phyloP scores from a whole-genome alignment of 2,329 filamentous ascomycete genomes.

The Ophiostoma triangulosporum region DNA sequence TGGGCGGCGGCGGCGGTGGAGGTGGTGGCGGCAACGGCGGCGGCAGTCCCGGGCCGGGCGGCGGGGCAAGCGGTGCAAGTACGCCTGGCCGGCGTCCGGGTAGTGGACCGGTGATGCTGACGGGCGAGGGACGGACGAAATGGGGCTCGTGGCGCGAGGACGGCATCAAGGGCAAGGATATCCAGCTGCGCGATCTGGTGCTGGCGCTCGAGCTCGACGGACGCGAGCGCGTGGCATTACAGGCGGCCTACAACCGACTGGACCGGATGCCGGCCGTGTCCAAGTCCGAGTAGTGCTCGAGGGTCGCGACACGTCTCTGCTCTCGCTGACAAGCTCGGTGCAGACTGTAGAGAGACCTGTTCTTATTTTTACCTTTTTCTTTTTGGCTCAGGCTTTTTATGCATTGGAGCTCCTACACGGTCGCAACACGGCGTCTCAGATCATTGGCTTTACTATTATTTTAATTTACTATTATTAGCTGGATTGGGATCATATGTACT shows the following conservation, averaged over 20 bases:
- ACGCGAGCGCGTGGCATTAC: constrained; percentile 45
- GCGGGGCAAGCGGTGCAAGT: not conserved
- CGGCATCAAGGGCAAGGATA: constrained; percentile 58
- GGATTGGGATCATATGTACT: too few relatives aligned
- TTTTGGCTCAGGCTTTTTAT: too few relatives aligned
- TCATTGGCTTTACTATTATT: too few relatives aligned
- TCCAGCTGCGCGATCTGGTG: constrained; percentile 76
- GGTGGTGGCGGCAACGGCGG: constrained; percentile 7
- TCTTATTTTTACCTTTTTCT: too few relatives aligned
- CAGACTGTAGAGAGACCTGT: too few relatives aligned
- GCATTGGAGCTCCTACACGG: too few relatives aligned
- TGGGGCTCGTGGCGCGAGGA: constrained; percentile 70
- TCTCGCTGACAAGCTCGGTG: too few relatives aligned
- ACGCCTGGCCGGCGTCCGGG: constrained; percentile 17
- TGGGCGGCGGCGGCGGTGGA: constrained; percentile 23
- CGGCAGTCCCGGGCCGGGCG: not conserved
- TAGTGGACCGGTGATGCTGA: constrained; percentile 29
- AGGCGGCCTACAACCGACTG: constrained; percentile 40
- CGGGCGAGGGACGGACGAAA: constrained; percentile 45
- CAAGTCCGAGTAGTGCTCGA: constrained; percentile 1
- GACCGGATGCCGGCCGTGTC: constrained; percentile 22
- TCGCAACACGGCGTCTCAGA: too few relatives aligned
- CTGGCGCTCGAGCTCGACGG: constrained; percentile 69
- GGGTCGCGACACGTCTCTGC: too few relatives aligned
- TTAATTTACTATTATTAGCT: too few relatives aligned